Evolutionary conservation across 202 grass and related monocot species (phyloP).

Genomic region (Carex arenaria): DNA sequence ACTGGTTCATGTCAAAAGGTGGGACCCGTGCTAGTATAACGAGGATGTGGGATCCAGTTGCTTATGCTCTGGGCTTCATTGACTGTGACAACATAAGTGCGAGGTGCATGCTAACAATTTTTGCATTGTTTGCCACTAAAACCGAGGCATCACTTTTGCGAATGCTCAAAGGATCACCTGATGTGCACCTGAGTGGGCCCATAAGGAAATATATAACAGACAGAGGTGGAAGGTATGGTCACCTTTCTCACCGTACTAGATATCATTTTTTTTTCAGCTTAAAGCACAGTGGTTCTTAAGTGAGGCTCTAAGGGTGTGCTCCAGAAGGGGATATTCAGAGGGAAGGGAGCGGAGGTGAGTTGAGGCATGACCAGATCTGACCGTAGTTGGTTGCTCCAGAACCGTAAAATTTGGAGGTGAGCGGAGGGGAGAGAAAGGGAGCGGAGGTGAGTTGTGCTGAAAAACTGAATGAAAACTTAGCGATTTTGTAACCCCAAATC

Average conservation of each 20-base stretch:
- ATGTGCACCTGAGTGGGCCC: slow-evolving; percentile 91
- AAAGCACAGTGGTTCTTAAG: background rate
- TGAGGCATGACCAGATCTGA: no score
- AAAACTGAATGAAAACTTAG: no score
- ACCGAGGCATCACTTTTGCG: slow-evolving; percentile 94
- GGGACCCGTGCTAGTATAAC: slow-evolving; percentile 74
- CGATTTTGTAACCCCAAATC: no score
- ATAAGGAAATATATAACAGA: slow-evolving; percentile 93
- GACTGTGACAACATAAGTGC: slow-evolving; percentile 99
- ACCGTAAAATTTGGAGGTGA: no score
- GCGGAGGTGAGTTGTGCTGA: no score
- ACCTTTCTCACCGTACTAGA: background rate
- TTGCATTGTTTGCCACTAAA: slow-evolving; percentile 95
- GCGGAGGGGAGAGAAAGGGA: no score
- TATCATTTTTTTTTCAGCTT: slow-evolving; percentile 21
- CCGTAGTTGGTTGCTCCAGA: no score
- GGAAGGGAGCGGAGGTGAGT: no score
- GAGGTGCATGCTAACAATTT: slow-evolving; percentile 97
- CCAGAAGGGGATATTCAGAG: no score
- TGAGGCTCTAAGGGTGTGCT: background rate
- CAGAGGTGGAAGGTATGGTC: slow-evolving; percentile 86
- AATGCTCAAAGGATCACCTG: slow-evolving; percentile 98
- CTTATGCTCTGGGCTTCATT: slow-evolving; percentile 96
- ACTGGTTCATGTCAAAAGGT: slow-evolving; percentile 97
- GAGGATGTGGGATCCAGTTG: slow-evolving; percentile 99